Percentiles rank a stretch among this genome's conserved stretches.
Conservation (phyloP, 1,284 basidiomycete species). For the Leccinum solheimii region DNA sequence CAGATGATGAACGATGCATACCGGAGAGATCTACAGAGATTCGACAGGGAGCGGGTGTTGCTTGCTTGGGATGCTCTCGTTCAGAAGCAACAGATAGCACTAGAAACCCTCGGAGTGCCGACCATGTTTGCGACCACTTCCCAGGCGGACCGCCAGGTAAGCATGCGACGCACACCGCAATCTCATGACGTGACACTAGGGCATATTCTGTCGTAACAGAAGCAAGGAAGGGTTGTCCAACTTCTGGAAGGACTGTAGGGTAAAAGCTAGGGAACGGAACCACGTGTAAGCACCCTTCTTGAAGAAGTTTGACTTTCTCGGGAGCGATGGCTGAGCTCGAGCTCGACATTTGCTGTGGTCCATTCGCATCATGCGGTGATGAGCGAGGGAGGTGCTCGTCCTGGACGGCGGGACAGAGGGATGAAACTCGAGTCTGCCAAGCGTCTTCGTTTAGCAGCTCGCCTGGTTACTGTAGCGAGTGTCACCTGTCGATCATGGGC, state of each 20-base stretch:
- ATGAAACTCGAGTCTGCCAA: constrained; percentile 1
- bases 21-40: constrained; percentile 60
- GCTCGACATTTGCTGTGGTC: neutral
- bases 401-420: constrained; percentile 13
- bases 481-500: constrained; percentile 11
- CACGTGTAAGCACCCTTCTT: constrained; percentile 7
- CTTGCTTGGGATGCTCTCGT: constrained; percentile 75
- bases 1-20: constrained; percentile 65
- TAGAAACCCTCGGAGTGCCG: constrained; percentile 63
- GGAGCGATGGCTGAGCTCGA: neutral
- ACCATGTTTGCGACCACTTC: constrained; percentile 63
- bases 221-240: constrained; percentile 42
- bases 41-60: constrained; percentile 63
- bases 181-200: constrained; percentile 1
- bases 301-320: neutral
- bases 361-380: neutral
- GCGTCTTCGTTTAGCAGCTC: constrained; percentile 7
- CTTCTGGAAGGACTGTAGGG: constrained; percentile 37
- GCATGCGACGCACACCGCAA: constrained; percentile 15
- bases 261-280: constrained; percentile 3
- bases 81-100: constrained; percentile 61
- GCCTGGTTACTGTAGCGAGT: constrained; percentile 3
- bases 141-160: constrained; percentile 55
- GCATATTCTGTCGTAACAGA: constrained; percentile 34
- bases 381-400: constrained; percentile 1